Evolutionary conservation across 352 stramenopile species (phyloP).

Genomic region (Poterioochromonas sp.): DNA sequence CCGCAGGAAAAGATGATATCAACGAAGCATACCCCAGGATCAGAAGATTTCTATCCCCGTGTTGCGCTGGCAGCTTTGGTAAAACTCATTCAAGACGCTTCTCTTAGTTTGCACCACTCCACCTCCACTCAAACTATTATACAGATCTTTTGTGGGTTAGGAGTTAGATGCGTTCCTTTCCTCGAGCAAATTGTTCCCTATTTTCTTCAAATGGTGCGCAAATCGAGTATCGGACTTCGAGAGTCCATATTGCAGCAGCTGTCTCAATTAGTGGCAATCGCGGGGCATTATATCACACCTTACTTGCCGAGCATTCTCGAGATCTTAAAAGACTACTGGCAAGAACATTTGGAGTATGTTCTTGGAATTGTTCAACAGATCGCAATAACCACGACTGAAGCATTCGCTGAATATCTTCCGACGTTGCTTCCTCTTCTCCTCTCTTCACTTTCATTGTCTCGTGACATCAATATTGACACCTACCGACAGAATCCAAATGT

Average conservation of each 20-base stretch:
- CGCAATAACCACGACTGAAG: slow-evolving; percentile 56
- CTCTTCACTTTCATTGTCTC: slow-evolving; percentile 57
- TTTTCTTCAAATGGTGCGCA: slow-evolving; percentile 64
- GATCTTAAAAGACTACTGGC: slow-evolving; percentile 89
- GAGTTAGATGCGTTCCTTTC: slow-evolving; percentile 85
- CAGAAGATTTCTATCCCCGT: slow-evolving; percentile 91
- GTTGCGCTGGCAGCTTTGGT: slow-evolving; percentile 87
- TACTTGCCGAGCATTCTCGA: slow-evolving; percentile 93
- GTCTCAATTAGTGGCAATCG: slow-evolving; percentile 85
- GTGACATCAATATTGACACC: background rate
- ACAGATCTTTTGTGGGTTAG: slow-evolving; percentile 96
- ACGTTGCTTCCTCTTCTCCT: slow-evolving; percentile 73
- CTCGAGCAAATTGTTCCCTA: slow-evolving; percentile 92
- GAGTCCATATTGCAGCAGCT: slow-evolving; percentile 94
- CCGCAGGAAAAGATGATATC: background rate
- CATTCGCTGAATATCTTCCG: slow-evolving; percentile 75
- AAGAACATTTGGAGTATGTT: slow-evolving; percentile 82
- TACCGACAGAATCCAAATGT: background rate
- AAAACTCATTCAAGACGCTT: slow-evolving; percentile 58
- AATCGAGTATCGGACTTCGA: slow-evolving; percentile 74
- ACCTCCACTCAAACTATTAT: slow-evolving; percentile 96
- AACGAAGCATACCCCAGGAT: slow-evolving; percentile 45
- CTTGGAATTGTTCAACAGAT: slow-evolving; percentile 73
- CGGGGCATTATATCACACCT: slow-evolving; percentile 84
- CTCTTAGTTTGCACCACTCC: slow-evolving; percentile 85